phyloP scores from a whole-genome alignment of 2,329 filamentous ascomycete genomes.

The Sodiomyces alkalinus region DNA sequence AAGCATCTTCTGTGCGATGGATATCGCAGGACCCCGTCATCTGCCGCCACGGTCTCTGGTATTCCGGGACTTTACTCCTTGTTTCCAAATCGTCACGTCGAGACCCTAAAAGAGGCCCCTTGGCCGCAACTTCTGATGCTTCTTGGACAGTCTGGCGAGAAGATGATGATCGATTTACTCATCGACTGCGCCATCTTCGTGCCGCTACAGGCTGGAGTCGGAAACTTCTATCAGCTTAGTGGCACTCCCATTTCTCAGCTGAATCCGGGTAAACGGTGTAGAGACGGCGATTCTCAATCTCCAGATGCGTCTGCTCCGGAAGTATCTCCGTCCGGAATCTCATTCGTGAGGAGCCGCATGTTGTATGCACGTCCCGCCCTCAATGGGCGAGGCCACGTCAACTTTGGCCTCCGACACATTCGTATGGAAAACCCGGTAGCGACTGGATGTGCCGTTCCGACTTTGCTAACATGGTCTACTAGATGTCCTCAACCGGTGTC shows the following conservation, averaged over 20 bases:
- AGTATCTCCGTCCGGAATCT: constrained; percentile 39
- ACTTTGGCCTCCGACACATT: constrained; percentile 64
- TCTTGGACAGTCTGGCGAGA: constrained; percentile 60
- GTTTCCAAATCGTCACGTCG: constrained; percentile 55
- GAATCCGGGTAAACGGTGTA: constrained; percentile 12
- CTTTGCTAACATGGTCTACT: constrained; percentile 8
- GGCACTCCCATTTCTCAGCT: constrained; percentile 39
- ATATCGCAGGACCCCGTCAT: constrained; percentile 38
- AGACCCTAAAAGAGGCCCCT: constrained; percentile 48
- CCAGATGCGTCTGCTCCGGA: too few relatives aligned
- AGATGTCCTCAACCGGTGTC: constrained; percentile 71
- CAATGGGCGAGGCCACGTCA: constrained; percentile 50
- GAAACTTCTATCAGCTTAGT: constrained; percentile 65
- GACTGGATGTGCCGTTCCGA: background rate
- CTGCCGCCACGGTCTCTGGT: constrained; percentile 9
- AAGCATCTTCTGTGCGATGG: constrained; percentile 75
- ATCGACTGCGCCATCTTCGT: constrained; percentile 65
- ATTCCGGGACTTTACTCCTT: constrained; percentile 52
- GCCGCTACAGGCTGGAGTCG: constrained; percentile 38
- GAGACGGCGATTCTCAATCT: background rate
- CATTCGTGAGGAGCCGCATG: constrained; percentile 69
- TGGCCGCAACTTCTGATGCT: constrained; percentile 67
- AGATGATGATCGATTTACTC: constrained; percentile 63
- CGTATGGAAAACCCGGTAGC: constrained; percentile 46
- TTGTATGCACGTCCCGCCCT: constrained; percentile 66